phyloP scores from a whole-genome alignment of 306 rosid genomes.

The Acacia acuminata region DNA sequence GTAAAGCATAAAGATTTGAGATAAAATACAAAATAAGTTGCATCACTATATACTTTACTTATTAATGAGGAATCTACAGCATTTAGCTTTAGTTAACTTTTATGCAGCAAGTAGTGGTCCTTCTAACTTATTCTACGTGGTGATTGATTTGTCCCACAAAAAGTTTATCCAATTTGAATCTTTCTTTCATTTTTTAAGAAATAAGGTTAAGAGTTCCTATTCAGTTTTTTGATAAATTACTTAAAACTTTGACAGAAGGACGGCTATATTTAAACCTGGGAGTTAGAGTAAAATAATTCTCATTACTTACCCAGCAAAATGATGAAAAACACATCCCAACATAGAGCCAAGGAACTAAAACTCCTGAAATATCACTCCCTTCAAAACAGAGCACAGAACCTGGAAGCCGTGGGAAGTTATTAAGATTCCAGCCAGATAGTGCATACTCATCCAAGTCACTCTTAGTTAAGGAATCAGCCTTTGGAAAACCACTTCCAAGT shows the following conservation, averaged over 20 bases:
- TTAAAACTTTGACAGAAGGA: not conserved
- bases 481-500: slow-evolving; percentile 94
- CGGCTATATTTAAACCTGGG: not conserved
- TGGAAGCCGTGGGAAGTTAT: slow-evolving; percentile 83
- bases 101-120: not conserved
- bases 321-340: slow-evolving; percentile 99
- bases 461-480: slow-evolving; percentile 51
- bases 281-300: slow-evolving; percentile 17
- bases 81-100: slow-evolving; percentile 17
- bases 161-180: not conserved
- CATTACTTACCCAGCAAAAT: slow-evolving; percentile 94
- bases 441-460: slow-evolving; percentile 52
- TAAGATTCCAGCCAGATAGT: slow-evolving; percentile 91
- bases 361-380: slow-evolving; percentile 95
- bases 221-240: not conserved
- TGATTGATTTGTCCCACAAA: slow-evolving; percentile 12
- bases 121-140: not conserved
- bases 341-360: slow-evolving; percentile 96
- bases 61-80: slow-evolving; percentile 4
- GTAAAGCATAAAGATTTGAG: slow-evolving; percentile 20
- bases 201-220: not conserved
- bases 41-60: not conserved
- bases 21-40: slow-evolving; percentile 24
- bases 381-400: slow-evolving; percentile 87
- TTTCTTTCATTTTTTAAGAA: not conserved